Evolutionary conservation across 2,329 filamentous ascomycete species (phyloP).

Genomic region (Drechslerella dactyloides): DNA sequence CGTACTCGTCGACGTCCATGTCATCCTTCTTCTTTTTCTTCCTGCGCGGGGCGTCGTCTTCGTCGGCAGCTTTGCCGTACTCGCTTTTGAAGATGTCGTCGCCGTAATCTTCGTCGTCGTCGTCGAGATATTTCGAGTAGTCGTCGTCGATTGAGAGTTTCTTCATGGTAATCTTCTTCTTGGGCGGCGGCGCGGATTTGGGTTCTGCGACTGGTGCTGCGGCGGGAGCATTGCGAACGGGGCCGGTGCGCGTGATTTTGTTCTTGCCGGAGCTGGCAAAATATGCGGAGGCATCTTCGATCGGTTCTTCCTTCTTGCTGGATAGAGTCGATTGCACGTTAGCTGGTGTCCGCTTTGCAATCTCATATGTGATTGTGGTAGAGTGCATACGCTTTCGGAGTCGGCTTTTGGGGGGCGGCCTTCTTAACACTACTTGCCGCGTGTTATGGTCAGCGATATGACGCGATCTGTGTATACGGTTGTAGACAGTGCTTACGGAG

Average conservation of each 20-base stretch:
- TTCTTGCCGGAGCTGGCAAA: slow-evolving; percentile 66
- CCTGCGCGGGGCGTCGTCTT: slow-evolving; percentile 72
- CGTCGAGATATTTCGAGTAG: slow-evolving; percentile 66
- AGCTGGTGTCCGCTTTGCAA: slow-evolving; percentile 7
- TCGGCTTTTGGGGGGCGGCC: slow-evolving; percentile 54
- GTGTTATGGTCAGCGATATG: background rate
- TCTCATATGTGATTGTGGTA: slow-evolving; percentile 10
- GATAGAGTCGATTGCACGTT: background rate
- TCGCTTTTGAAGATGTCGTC: slow-evolving; percentile 85
- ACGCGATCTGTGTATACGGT: background rate
- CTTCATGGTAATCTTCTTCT: slow-evolving; percentile 58
- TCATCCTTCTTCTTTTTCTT: slow-evolving; percentile 66
- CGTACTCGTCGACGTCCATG: slow-evolving; percentile 57
- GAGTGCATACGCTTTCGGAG: slow-evolving; percentile 38
- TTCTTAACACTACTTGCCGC: slow-evolving; percentile 58
- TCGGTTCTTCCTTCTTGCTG: slow-evolving; percentile 61
- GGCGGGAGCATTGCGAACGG: slow-evolving; percentile 52
- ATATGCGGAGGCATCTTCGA: slow-evolving; percentile 67
- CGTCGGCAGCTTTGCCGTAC: slow-evolving; percentile 73
- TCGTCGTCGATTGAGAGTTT: slow-evolving; percentile 63
- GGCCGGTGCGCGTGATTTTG: slow-evolving; percentile 63
- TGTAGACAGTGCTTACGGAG: slow-evolving; percentile 24
- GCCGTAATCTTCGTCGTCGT: slow-evolving; percentile 73
- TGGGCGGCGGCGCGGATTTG: slow-evolving; percentile 59
- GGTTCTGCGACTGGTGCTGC: slow-evolving; percentile 31